Percentiles rank a stretch among this genome's conserved stretches.
Evolutionary conservation across 306 rosid genomes (phyloP).

Genomic region (Pachyrhizus erosus): DNA sequence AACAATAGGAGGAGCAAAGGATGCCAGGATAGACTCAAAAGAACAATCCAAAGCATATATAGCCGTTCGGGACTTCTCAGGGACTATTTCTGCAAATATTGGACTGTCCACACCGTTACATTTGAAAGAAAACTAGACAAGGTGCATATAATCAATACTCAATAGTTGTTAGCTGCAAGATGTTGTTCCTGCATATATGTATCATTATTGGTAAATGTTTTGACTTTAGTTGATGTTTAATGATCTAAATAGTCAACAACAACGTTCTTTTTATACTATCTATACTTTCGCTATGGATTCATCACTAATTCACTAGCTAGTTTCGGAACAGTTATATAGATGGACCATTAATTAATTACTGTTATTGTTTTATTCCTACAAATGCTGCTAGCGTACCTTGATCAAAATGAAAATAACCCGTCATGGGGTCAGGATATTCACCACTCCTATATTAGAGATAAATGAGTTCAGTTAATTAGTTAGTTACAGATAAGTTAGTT

Average conservation of each 20-base stretch:
- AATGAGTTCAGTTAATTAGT: no score
- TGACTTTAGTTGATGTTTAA: no score
- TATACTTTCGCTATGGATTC: no score
- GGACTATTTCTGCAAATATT: slow-evolving; percentile 96
- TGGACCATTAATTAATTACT: no score
- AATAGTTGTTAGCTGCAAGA: neutral
- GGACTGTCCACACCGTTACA: slow-evolving; percentile 64
- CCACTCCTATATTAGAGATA: no score
- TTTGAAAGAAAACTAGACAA: slow-evolving; percentile 16
- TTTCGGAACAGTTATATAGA: no score
- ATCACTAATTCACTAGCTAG: no score
- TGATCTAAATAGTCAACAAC: neutral
- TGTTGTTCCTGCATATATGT: neutral
- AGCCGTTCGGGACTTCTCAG: slow-evolving; percentile 80
- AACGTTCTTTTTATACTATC: no score
- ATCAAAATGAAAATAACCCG: neutral
- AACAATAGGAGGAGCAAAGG: slow-evolving; percentile 86
- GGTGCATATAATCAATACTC: neutral
- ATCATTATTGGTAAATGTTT: neutral
- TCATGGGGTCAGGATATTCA: neutral
- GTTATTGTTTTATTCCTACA: neutral
- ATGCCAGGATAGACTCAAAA: slow-evolving; percentile 69
- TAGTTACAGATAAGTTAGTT: no score
- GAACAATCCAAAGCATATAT: slow-evolving; percentile 84
- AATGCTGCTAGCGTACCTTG: neutral